Evolutionary conservation across 805 yeast species (phyloP).

Genomic region (Spathaspora hagerdaliae): DNA sequence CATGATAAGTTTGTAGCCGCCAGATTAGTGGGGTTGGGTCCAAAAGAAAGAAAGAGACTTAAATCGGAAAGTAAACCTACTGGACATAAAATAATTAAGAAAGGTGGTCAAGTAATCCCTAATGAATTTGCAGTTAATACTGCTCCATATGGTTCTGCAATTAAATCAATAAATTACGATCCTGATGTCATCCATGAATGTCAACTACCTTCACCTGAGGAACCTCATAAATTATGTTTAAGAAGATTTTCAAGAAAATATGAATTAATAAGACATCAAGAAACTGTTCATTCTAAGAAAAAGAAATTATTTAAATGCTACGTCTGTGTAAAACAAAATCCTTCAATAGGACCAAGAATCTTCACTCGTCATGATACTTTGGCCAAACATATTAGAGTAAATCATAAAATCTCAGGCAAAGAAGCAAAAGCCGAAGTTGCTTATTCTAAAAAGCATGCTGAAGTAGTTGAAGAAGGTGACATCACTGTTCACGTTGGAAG

Average conservation of each 20-base stretch:
- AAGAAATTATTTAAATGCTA: constrained; percentile 83
- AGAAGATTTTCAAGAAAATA: constrained; percentile 60
- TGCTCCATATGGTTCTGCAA: constrained; percentile 8
- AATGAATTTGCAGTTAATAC: constrained; percentile 8
- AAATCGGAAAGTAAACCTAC: constrained; percentile 18
- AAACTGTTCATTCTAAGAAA: constrained; percentile 88
- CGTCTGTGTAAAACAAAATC: constrained; percentile 72
- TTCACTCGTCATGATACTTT: constrained; percentile 93
- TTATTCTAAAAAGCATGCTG: constrained; percentile 42
- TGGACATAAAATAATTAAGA: constrained; percentile 24
- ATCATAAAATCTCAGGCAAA: constrained; percentile 43
- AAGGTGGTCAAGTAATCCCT: constrained; percentile 7
- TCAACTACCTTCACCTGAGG: constrained; percentile 42
- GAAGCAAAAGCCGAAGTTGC: constrained; percentile 47
- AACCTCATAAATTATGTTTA: constrained; percentile 35
- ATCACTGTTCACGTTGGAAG: constrained; percentile 45
- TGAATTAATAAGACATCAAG: constrained; percentile 92
- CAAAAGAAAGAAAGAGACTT: constrained; percentile 16
- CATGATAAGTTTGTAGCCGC: constrained; percentile 20
- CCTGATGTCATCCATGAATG: constrained; percentile 47
- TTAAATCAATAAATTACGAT: constrained; percentile 40
- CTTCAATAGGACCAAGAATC: constrained; percentile 59
- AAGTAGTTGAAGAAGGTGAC: constrained; percentile 46
- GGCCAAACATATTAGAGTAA: constrained; percentile 73
- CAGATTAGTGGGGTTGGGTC: constrained; percentile 10